Conservation (phyloP, 345 rosid genomes). For the Rhodamnia argentea region DNA sequence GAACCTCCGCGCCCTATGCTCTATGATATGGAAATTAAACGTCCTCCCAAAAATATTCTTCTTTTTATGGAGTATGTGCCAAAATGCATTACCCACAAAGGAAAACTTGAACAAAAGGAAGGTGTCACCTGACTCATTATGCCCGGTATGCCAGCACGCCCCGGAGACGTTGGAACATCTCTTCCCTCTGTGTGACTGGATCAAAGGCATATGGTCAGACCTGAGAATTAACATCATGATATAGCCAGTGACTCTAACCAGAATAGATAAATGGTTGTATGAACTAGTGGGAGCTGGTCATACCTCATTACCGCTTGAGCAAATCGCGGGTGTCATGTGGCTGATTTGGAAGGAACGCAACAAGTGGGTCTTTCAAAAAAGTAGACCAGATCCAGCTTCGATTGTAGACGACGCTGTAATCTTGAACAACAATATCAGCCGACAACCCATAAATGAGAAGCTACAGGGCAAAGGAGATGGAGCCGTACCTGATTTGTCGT, state of each 20-base stretch:
- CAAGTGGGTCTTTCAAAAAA: not conserved
- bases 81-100: not conserved
- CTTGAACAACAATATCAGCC: no score
- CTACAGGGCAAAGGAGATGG: no score
- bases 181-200: not conserved
- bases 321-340: not conserved
- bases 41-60: no score
- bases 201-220: not conserved
- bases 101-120: not conserved
- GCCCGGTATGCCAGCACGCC: fast-evolving
- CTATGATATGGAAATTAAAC: no score
- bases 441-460: no score
- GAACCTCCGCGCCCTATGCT: no score
- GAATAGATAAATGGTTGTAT: not conserved
- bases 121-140: not conserved
- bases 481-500: no score
- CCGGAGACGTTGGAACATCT: not conserved
- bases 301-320: not conserved
- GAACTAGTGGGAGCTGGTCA: not conserved
- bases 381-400: not conserved
- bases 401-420: not conserved
- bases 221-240: not conserved
- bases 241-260: not conserved
- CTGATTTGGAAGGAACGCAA: not conserved
- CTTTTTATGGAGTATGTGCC: no score